Conservation (phyloP, 2,329 filamentous ascomycete species). For the Xylariaceae sp. region DNA sequence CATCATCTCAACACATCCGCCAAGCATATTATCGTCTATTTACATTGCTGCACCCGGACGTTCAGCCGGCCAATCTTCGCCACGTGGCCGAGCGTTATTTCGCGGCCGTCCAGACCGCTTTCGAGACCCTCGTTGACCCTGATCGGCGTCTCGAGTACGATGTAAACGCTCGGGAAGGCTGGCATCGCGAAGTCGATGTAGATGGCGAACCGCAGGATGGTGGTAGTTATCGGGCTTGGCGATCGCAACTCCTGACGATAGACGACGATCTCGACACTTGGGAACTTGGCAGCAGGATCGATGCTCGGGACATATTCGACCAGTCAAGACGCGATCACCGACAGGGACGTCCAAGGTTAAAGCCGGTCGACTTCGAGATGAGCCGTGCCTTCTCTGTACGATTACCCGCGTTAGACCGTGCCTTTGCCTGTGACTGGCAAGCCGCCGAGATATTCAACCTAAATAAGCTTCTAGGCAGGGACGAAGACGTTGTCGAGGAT, state of each 20-base stretch:
- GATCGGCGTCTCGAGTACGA: slow-evolving; percentile 47
- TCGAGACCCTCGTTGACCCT: slow-evolving; percentile 52
- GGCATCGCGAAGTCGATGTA: slow-evolving; percentile 11
- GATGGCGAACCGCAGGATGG: background rate
- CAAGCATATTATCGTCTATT: slow-evolving; percentile 49
- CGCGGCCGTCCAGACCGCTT: slow-evolving; percentile 45
- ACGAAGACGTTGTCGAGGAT: background rate
- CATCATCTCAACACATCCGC: slow-evolving; percentile 42
- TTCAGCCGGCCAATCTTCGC: slow-evolving; percentile 44
- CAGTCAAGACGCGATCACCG: background rate
- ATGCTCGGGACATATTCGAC: background rate
- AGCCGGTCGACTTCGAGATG: slow-evolving; percentile 19
- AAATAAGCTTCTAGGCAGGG: background rate
- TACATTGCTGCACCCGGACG: slow-evolving; percentile 48
- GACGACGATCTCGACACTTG: background rate
- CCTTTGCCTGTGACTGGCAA: too few relatives aligned
- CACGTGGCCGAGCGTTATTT: slow-evolving; percentile 46
- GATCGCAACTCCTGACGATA: background rate
- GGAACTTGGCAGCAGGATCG: slow-evolving; percentile 12
- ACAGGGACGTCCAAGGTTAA: background rate
- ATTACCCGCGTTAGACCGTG: slow-evolving; percentile 4
- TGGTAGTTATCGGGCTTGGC: background rate
- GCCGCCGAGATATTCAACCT: background rate
- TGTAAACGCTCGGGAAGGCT: background rate
- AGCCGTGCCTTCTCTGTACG: slow-evolving; percentile 8